Conservation (phyloP, 306 rosid species). For the Dryas drummondii region DNA sequence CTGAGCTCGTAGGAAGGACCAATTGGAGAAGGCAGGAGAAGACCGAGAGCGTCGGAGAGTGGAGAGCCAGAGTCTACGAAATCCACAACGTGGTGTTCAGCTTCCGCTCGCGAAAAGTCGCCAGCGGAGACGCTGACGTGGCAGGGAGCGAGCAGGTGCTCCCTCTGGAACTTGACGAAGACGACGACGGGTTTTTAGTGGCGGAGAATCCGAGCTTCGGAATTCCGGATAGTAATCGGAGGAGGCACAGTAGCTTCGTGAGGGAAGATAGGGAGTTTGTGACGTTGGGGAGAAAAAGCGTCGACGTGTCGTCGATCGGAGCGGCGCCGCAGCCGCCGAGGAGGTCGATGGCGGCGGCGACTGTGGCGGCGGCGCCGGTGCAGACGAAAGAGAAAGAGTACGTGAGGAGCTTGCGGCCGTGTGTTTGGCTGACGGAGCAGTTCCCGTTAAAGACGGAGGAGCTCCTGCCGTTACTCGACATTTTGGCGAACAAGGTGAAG, state of each 20-base stretch:
- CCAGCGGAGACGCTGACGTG: constrained; percentile 51
- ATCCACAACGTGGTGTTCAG: constrained; percentile 82
- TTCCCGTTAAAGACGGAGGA: constrained; percentile 97
- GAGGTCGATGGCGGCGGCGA: constrained; percentile 18
- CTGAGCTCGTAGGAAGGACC: constrained; percentile 80
- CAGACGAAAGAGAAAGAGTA: constrained; percentile 84
- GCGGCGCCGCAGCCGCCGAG: constrained; percentile 33
- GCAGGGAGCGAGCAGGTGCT: constrained; percentile 76
- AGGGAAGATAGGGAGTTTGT: constrained; percentile 79
- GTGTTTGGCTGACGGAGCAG: constrained; percentile 92
- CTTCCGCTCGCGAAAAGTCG: constrained; percentile 78
- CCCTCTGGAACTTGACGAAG: constrained; percentile 86
- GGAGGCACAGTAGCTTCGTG: constrained; percentile 89
- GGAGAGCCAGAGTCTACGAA: constrained; percentile 85
- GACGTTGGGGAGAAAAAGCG: constrained; percentile 70
- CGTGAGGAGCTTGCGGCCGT: constrained; percentile 73
- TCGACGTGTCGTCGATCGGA: constrained; percentile 50
- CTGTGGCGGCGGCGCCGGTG: constrained; percentile 28
- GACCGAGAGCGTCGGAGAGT: constrained; percentile 80
- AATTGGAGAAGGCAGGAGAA: constrained; percentile 95
- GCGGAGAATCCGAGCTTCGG: constrained; percentile 81
- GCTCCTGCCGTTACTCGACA: constrained; percentile 80
- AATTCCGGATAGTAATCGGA: constrained; percentile 36
- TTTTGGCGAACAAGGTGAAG: constrained; percentile 86
- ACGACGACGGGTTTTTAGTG: constrained; percentile 87